Evolutionary conservation across 75 land plant species (phyloP).

Genomic region (Pinus taeda): DNA sequence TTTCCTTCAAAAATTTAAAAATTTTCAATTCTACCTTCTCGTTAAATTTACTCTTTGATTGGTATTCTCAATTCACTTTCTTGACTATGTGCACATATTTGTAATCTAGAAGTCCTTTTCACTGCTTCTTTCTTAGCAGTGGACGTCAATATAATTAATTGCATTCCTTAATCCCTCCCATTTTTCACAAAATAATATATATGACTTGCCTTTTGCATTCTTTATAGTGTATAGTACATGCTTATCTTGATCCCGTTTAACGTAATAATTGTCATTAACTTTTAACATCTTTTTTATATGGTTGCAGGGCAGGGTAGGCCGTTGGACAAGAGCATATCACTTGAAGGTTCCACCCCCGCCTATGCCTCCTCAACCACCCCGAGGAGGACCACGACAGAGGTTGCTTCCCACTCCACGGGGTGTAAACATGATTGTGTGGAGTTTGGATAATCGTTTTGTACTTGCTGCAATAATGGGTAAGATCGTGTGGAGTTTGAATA

Average conservation of each 20-base stretch:
- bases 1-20: no score
- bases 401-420: constrained; percentile 94
- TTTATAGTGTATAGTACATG: no score
- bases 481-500: constrained; percentile 95
- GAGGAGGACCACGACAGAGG: constrained; percentile 97
- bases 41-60: no score
- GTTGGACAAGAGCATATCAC: constrained; percentile 93
- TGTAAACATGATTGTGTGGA: constrained; percentile 99
- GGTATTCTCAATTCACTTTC: no score
- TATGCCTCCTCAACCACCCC: constrained; percentile 91
- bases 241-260: background rate
- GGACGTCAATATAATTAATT: background rate
- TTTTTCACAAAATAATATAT: background rate
- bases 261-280: background rate
- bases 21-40: no score
- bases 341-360: constrained; percentile 98
- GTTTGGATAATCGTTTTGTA: constrained; percentile 98
- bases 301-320: constrained; percentile 70
- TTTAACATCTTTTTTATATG: background rate
- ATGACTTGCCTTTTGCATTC: background rate
- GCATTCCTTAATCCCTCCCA: background rate
- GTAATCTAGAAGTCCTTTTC: background rate
- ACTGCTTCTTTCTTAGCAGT: background rate
- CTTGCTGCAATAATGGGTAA: constrained; percentile 99
- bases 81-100: no score